Evolutionary conservation across 176 grass and related monocot species (phyloP).

Genomic region (Elymus sibiricus): DNA sequence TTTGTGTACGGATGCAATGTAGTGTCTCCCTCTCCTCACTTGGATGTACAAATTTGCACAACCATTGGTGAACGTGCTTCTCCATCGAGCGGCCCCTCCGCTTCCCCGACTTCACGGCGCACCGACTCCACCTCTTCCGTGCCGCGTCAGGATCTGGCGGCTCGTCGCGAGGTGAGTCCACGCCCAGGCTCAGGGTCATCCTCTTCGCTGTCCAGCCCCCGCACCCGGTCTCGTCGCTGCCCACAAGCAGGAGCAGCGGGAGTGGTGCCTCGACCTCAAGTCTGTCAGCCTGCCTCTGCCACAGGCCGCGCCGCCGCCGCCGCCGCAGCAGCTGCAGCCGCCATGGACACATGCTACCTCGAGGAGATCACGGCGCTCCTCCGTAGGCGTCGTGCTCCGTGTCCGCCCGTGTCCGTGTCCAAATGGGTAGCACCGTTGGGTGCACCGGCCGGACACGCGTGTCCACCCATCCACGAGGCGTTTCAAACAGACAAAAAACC

Average conservation of each 20-base stretch:
- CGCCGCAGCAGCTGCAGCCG: too few species aligned
- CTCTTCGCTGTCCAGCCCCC: conserved; percentile 71
- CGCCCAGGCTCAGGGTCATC: conserved; percentile 71
- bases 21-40: not conserved
- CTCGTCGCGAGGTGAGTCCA: conserved; percentile 31
- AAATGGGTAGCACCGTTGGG: too few species aligned
- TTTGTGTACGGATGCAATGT: not conserved
- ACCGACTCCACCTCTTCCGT: conserved; percentile 59
- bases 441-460: too few species aligned
- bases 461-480: too few species aligned
- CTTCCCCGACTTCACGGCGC: conserved; percentile 56
- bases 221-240: conserved; percentile 19
- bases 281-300: not conserved
- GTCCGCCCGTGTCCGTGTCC: too few species aligned
- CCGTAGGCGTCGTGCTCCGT: too few species aligned
- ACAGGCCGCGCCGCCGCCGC: not conserved
- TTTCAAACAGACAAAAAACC: too few species aligned
- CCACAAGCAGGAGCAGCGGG: conserved; percentile 44
- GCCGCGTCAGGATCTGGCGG: conserved; percentile 16
- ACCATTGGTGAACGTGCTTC: conserved; percentile 18
- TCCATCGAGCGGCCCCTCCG: conserved; percentile 62
- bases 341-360: too few species aligned
- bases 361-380: too few species aligned
- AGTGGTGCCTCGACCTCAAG: conserved; percentile 53
- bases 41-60: not conserved